Base-by-base conservation (phyloP, 2,329 filamentous ascomycete species). In the Fusarium piperis region DNA sequence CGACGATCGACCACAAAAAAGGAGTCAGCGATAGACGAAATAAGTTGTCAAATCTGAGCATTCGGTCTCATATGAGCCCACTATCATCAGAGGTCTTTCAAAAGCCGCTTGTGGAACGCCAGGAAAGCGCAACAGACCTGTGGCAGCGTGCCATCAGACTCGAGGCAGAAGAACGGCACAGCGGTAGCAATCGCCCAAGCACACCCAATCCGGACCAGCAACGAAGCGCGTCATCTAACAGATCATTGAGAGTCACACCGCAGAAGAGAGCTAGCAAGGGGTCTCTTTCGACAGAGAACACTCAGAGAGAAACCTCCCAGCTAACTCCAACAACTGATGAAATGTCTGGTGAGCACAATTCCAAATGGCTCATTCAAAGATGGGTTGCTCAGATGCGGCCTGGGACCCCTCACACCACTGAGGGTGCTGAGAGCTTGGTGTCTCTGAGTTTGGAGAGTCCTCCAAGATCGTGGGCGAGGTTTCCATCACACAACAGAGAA, bases 401-500 rank as follows among this genome's bases (percentile, higher is more conserved):
- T 28, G 59, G 28, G 51, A 23, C 48, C 44, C 18, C 33, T 18
- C 60, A 56, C 35, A 36, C 20, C 23, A 41, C 32, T 16, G 51
- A 60, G 4, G 32, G 18, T 12, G 39, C 57, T 15, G 39, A 23
- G 12, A 61, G 41, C 46, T 46, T 33, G 38, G 46, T 12, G 18
- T 66, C 39, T 38, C 41, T 36, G 18, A 68, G 52, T 32, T 57
- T 65, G 33, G 44, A 36, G 38, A 73, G 62, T 6, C 77, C 77
- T 30, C 78, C 79, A 6, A 70, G 68, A 15, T 77, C 80, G 9
- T 83, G 82, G 81, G 72, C 81, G 11, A 80, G 62, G 30, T 82
- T 77, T 59, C 75, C 79, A 18, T 80, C 81, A 4, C 73, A 78
- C 33, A 78, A 72, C 5, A 74, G 78, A 32, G 72, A 74, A 30